Evolutionary conservation across 139 green algal genomes (phyloP), one percentile per base, ranked within the genome.

Genomic region (Tetradesmus obliquus): DNA sequence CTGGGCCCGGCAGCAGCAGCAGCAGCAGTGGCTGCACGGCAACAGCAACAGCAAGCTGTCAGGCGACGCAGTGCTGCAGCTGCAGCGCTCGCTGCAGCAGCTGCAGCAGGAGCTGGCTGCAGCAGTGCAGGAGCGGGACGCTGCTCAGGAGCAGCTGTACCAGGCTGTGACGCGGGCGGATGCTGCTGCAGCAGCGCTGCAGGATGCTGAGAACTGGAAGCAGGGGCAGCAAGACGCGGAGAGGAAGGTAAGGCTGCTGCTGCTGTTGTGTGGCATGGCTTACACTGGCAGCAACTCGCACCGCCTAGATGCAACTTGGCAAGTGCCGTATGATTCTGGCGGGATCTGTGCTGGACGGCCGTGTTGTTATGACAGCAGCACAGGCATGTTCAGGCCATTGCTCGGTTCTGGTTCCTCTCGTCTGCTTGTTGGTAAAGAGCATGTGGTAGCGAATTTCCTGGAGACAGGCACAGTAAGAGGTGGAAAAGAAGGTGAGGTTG

Each of bases 81-180:
- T 91, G 80, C 85, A 88, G 53, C 88, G 91, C 0, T 32, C 91
- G 20, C 45, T 94, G 88, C 88, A 93, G 90, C 74, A 90, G 45
- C 83, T 93, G 86, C 86, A 93, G 86, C 71, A 82, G 55, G 89
- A 94, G 84, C 62, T 96, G 86, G 55, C 55, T 13, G 91, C 92
- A 6, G 94, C 93, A n/a, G 90, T 94, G 83, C 66, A 72, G 55
- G 93, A 92, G 24, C 92, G 94, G 7, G 92, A 96, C 80, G 72
- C 58, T 22, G 92, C 93, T 2, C 79, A 82, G 20, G 95, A 96
- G 91, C 92, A 96, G 92, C 93, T 97, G 83, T 94, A 93, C 58
- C 20, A 80, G 1, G 95, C 95, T 1, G 90, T 97, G 76, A 83
- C 95, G 91, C 92, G 91, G 8, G 94, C 93, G 9, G 94, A 96